Percentiles rank a stretch among this genome's conserved stretches.
phyloP scores from a whole-genome alignment of 1,139 yeast species.

The Kodamaea derodonti region DNA sequence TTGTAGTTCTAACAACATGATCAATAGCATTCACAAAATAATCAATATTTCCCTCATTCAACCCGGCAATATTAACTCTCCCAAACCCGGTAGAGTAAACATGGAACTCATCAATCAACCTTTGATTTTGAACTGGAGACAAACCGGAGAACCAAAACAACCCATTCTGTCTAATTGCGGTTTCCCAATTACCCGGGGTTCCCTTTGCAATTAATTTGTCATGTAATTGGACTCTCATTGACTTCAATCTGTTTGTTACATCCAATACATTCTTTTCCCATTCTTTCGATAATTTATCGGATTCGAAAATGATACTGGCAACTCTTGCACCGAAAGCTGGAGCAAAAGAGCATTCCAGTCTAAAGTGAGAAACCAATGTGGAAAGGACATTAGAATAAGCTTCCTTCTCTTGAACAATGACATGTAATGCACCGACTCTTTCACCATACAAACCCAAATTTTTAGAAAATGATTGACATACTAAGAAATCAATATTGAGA shows the following conservation, averaged over 20 bases:
- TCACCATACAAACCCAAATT: constrained; percentile 47
- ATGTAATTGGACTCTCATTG: constrained; percentile 25
- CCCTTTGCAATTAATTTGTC: constrained; percentile 25
- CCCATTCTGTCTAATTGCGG: constrained; percentile 34
- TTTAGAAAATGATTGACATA: constrained; percentile 44
- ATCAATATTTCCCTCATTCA: constrained; percentile 33
- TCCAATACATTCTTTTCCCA: constrained; percentile 36
- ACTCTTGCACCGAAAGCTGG: constrained; percentile 47
- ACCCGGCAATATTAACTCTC: constrained; percentile 44
- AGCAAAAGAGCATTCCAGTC: constrained; percentile 42
- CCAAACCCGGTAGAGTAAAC: constrained; percentile 37
- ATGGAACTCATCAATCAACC: constrained; percentile 31
- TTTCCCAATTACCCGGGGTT: constrained; percentile 45
- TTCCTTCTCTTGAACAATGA: constrained; percentile 24
- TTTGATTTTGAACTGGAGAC: constrained; percentile 26
- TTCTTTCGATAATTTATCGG: constrained; percentile 20
- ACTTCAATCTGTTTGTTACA: constrained; percentile 27
- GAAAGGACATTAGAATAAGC: constrained; percentile 20
- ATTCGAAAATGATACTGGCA: constrained; percentile 26
- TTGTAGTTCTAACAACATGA: constrained; percentile 34
- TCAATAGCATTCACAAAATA: constrained; percentile 35
- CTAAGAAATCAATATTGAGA: constrained; percentile 18
- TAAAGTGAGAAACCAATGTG: constrained; percentile 27
- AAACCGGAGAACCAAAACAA: constrained; percentile 46
- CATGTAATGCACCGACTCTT: constrained; percentile 42